Conservation (phyloP, 2,329 filamentous ascomycete species). For the Bipolaris zeicola region DNA sequence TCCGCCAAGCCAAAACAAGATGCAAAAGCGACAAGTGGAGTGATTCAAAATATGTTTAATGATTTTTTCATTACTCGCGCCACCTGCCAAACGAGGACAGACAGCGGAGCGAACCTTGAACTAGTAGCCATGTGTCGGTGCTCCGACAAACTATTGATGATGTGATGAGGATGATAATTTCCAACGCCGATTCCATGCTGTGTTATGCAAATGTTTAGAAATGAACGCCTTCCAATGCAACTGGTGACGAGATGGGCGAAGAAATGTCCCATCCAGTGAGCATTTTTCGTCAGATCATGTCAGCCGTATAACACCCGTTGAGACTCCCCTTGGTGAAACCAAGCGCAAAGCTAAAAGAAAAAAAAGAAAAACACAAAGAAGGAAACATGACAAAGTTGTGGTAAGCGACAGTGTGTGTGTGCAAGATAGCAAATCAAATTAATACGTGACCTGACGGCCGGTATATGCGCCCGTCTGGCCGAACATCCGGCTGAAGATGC, state of each 20-base stretch:
- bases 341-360: slow-evolving; percentile 5
- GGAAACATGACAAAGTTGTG: slow-evolving; percentile 12
- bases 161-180: slow-evolving; percentile 8
- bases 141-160: slow-evolving; percentile 11
- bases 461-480: slow-evolving; percentile 35
- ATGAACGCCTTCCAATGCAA: slow-evolving; percentile 13
- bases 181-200: slow-evolving; percentile 14
- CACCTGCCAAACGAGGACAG: slow-evolving; percentile 3
- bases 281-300: slow-evolving; percentile 15
- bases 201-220: slow-evolving; percentile 14
- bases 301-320: not conserved
- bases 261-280: slow-evolving; percentile 18
- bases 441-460: slow-evolving; percentile 39
- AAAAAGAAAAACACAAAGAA: slow-evolving; percentile 15
- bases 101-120: slow-evolving; percentile 6
- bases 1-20: slow-evolving; percentile 13
- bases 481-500: slow-evolving; percentile 49
- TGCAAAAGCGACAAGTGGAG: not conserved
- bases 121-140: slow-evolving; percentile 9
- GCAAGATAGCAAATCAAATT: slow-evolving; percentile 32
- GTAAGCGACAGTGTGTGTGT: slow-evolving; percentile 26
- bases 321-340: not conserved
- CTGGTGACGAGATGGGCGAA: slow-evolving; percentile 12
- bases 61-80: slow-evolving; percentile 21
- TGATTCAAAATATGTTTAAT: slow-evolving; percentile 1